A percentile compares a stretch with the other conserved stretches of the same genome.
phyloP scores from a whole-genome alignment of 345 rosid species.

The Euphorbia lathyris region DNA sequence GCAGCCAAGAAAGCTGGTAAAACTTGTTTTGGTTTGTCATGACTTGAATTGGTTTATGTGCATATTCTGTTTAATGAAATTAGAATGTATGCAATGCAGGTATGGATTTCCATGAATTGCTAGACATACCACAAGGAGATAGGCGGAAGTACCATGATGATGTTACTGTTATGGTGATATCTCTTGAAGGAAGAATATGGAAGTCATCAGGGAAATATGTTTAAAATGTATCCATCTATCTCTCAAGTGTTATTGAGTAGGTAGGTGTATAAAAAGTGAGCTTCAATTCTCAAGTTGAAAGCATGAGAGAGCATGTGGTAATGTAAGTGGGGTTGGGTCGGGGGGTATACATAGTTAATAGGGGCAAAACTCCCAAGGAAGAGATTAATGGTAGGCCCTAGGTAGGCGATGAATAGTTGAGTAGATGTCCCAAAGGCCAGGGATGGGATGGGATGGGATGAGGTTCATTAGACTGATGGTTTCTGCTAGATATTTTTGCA shows the following conservation, averaged over 20 bases:
- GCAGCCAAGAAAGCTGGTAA: conserved; percentile 99
- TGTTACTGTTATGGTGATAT: conserved; percentile 91
- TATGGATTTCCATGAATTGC: conserved; percentile 83
- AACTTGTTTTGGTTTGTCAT: neutral
- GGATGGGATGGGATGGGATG: conserved; percentile 19
- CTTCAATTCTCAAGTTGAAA: conserved; percentile 16
- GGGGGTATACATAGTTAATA: conserved; percentile 26
- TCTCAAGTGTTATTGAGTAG: neutral
- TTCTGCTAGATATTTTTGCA: conserved; percentile 23
- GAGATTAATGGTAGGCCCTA: conserved; percentile 29
- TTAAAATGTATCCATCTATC: conserved; percentile 28
- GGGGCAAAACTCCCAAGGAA: conserved; percentile 21
- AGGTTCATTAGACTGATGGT: conserved; percentile 18
- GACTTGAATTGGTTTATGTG: conserved; percentile 10
- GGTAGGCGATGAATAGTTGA: conserved; percentile 35
- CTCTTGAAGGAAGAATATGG: conserved; percentile 98
- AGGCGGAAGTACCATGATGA: conserved; percentile 95
- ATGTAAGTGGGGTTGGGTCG: conserved; percentile 7
- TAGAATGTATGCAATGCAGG: conserved; percentile 45
- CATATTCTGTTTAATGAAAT: neutral
- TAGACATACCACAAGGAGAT: conserved; percentile 97
- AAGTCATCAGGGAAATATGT: conserved; percentile 95
- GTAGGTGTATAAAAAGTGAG: conserved; percentile 9
- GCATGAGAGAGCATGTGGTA: conserved; percentile 6
- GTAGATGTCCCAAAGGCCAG: conserved; percentile 33